Evolutionary conservation across 1,139 yeast genomes (phyloP).

Genomic region (Debaryomycetaceae sp.): DNA sequence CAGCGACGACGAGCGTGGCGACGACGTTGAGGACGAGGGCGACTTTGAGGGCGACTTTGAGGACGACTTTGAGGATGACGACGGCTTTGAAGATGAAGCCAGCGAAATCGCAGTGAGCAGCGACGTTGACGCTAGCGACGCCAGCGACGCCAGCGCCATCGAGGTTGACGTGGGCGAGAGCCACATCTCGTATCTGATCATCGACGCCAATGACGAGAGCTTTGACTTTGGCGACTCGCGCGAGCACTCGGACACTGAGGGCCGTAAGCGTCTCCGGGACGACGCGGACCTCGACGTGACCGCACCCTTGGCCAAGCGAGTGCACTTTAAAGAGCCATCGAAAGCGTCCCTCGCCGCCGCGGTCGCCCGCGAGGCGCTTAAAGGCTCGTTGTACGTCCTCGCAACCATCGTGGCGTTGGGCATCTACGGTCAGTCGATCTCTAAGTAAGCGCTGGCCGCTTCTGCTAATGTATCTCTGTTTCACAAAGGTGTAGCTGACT

Average conservation of each 20-base stretch:
- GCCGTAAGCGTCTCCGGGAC: neutral
- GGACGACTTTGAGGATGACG: constrained; percentile 9
- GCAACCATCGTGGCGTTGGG: constrained; percentile 39
- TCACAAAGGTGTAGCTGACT: constrained; percentile 1
- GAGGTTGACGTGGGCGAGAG: constrained; percentile 1
- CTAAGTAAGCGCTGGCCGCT: constrained; percentile 4
- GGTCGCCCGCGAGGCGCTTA: constrained; percentile 29
- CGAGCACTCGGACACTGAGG: neutral
- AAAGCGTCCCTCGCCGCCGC: constrained; percentile 12
- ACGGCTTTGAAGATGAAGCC: constrained; percentile 4
- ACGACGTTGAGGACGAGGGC: constrained; percentile 4
- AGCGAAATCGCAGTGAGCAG: constrained; percentile 1
- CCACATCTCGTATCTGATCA: constrained; percentile 1
- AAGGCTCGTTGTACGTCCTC: constrained; percentile 30
- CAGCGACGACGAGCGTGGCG: constrained; percentile 1
- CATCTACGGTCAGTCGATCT: constrained; percentile 25
- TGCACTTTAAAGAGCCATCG: constrained; percentile 1
- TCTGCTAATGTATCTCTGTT: neutral
- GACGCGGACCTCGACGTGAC: constrained; percentile 1
- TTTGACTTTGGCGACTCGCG: neutral
- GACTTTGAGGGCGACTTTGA: constrained; percentile 5
- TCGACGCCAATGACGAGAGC: no score
- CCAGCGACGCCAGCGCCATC: constrained; percentile 2
- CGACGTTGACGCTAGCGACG: constrained; percentile 4
- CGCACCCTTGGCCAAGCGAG: neutral